Conservation (phyloP, 805 yeast genomes). For the Teunomyces barrocoloradensis region DNA sequence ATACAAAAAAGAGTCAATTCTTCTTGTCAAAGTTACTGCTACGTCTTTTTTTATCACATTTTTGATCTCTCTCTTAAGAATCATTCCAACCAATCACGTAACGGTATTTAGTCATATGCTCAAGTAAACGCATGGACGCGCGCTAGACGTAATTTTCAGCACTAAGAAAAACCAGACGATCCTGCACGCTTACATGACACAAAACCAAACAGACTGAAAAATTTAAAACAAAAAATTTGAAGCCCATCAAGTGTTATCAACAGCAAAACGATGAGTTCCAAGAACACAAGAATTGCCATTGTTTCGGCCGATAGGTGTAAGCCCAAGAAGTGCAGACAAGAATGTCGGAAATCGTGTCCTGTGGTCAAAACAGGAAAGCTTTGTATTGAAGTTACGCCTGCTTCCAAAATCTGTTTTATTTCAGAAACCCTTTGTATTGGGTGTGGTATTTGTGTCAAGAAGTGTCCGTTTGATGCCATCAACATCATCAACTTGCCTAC, state of each 20-base stretch:
- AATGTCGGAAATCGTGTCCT: constrained; percentile 95
- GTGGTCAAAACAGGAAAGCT: constrained; percentile 96
- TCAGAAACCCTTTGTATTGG: constrained; percentile 95
- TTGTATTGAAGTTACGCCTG: constrained; percentile 94
- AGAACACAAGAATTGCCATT: constrained; percentile 87
- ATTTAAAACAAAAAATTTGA: not conserved
- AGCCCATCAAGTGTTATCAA: not conserved
- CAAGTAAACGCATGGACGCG: not conserved
- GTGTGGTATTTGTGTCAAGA: constrained; percentile 99
- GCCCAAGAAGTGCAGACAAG: constrained; percentile 98
- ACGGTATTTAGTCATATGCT: constrained; percentile 1
- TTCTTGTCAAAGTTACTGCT: too few relatives aligned
- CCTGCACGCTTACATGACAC: not conserved
- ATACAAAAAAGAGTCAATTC: too few relatives aligned
- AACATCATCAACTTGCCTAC: constrained; percentile 95
- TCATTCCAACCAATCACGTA: not conserved
- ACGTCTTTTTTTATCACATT: too few relatives aligned
- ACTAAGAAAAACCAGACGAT: not conserved
- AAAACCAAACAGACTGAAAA: not conserved
- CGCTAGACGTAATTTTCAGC: constrained; percentile 1
- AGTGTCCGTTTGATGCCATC: constrained; percentile 97
- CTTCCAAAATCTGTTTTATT: constrained; percentile 88
- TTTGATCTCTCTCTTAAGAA: too few relatives aligned
- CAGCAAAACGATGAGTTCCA: constrained; percentile 24
- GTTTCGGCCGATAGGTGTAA: constrained; percentile 93